Evolutionary conservation across 1,284 basidiomycete species (phyloP).

Genomic region (Ceratobasidium theobromae): DNA sequence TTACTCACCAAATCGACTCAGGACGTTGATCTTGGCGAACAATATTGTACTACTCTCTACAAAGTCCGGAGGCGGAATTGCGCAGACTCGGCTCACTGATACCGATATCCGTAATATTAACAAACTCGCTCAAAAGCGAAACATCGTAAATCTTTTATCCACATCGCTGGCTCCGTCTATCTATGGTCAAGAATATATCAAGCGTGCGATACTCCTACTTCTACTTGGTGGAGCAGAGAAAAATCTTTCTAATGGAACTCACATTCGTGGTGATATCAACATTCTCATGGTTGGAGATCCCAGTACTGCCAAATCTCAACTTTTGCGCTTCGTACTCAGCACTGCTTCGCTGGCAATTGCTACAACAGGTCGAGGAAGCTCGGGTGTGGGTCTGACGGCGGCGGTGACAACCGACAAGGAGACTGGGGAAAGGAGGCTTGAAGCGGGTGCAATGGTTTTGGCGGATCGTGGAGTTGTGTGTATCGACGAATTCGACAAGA

Average conservation of each 20-base stretch:
- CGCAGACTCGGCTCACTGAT: slow-evolving; percentile 90
- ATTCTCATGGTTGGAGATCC: slow-evolving; percentile 99
- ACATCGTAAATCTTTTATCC: slow-evolving; percentile 88
- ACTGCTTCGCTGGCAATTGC: slow-evolving; percentile 97
- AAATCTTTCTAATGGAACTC: slow-evolving; percentile 96
- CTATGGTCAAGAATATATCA: slow-evolving; percentile 95
- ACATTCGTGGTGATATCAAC: slow-evolving; percentile 99
- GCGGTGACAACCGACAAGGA: slow-evolving; percentile 98
- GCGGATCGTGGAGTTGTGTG: slow-evolving; percentile 99
- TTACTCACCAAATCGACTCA: slow-evolving; percentile 42
- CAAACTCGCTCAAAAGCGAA: slow-evolving; percentile 82
- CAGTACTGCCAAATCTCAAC: slow-evolving; percentile 95
- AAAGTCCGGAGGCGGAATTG: slow-evolving; percentile 94
- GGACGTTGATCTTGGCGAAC: slow-evolving; percentile 92
- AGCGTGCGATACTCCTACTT: slow-evolving; percentile 88
- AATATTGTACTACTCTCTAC: slow-evolving; percentile 96
- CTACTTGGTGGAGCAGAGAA: slow-evolving; percentile 97
- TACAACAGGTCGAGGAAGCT: slow-evolving; percentile 95
- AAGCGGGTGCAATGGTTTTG: slow-evolving; percentile 99
- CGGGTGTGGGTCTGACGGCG: slow-evolving; percentile 98
- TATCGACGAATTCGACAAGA: slow-evolving; percentile 99
- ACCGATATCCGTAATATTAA: slow-evolving; percentile 97
- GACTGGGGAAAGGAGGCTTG: slow-evolving; percentile 92
- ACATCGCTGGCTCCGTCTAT: slow-evolving; percentile 97
- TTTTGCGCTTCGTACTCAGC: slow-evolving; percentile 94